These are phyloP conservation scores for Hura crepitans DNA, from an alignment of 441 rosid species.

Conservation along the genomic window DNA sequence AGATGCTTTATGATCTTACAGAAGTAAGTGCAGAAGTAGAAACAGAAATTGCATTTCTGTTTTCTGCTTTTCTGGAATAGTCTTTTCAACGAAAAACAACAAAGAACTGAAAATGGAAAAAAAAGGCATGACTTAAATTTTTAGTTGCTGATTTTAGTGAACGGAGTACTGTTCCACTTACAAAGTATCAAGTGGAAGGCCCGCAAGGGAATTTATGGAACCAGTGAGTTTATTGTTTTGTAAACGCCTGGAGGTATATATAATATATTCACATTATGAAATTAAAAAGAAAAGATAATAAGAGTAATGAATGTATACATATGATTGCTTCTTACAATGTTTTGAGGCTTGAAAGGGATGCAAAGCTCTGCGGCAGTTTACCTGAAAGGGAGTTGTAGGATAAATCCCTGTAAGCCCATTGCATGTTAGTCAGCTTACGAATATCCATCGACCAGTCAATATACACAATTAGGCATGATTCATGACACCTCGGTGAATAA, in stretches of 20 bases:
- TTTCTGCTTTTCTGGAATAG: neutral
- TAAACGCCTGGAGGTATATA: conserved; percentile 44
- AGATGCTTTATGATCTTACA: neutral
- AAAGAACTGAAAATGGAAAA: neutral
- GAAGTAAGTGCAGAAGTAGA: neutral
- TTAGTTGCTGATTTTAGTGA: neutral
- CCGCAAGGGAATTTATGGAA: conserved; percentile 54
- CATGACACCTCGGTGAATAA: neutral
- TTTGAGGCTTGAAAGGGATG: conserved; percentile 48
- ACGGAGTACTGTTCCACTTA: conserved; percentile 33
- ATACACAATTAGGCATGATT: neutral
- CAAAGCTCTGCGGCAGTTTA: conserved; percentile 63
- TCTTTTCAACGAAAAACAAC: neutral
- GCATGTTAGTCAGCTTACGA: conserved; percentile 16
- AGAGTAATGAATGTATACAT: no score
- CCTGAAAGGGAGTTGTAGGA: conserved; percentile 72
- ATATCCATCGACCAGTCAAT: neutral
- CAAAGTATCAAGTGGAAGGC: conserved; percentile 75
- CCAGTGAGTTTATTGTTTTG: conserved; percentile 75
- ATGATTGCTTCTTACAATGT: conserved; percentile 48
- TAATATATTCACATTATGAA: conserved; percentile 17
- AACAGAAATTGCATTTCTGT: neutral
- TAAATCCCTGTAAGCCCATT: conserved; percentile 60
- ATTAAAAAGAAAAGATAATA: conserved; percentile 2
- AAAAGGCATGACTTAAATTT: neutral